Base-by-base conservation (phyloP, 257 asterid genomes). In the Nicotiana noctiflora region DNA sequence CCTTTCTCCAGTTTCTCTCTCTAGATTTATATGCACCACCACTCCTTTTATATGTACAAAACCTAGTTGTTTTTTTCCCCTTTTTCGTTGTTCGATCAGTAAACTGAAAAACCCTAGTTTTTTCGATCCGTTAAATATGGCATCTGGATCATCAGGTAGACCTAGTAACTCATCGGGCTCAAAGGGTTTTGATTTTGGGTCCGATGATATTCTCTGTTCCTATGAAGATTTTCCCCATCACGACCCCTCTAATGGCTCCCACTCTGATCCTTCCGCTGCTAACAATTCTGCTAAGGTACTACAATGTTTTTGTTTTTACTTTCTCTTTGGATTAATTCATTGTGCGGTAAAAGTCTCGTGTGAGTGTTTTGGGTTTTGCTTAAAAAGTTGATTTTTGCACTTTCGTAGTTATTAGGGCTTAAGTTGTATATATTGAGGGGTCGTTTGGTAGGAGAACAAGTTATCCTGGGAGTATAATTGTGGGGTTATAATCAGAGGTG, bases 141-240 rank as follows among this genome's bases (percentile, higher is more conserved):
- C 96, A 34, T 95, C 98, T 63, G 94, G 97, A 80, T 85, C 97
- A 2, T 59, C 92, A 70, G 94, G 94, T 17, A 91, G 92, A 80
- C 85, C 84, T 15, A 85, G 78, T 82, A 85, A 78, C 79, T 85
- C 81, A 79, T 82, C 89, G 81, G 91, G 88, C 56, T 84, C 93
- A 5, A 93, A 93, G 79, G 89, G 89, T 11, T 95, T 89, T 86
- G 97, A 87, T 83, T 92, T 95, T 75, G 99, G 78, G 7, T 85
- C 97, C 2, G 98, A 95, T 84, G 97, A 95, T 86, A 89, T 93
- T 63, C 92, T 95, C 52, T 90, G 94, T 83, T 91, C 97, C 1
- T 92, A 92, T 79, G 96, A 92, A 83, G 97, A 93, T 85, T 91
- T 82, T 82, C 93, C 82, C 46, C 85, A 86, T 80, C 97, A 85